These are phyloP conservation scores for Tarenaya hassleriana DNA, from an alignment of 345 rosid genomes.

Conservation along the genomic window DNA sequence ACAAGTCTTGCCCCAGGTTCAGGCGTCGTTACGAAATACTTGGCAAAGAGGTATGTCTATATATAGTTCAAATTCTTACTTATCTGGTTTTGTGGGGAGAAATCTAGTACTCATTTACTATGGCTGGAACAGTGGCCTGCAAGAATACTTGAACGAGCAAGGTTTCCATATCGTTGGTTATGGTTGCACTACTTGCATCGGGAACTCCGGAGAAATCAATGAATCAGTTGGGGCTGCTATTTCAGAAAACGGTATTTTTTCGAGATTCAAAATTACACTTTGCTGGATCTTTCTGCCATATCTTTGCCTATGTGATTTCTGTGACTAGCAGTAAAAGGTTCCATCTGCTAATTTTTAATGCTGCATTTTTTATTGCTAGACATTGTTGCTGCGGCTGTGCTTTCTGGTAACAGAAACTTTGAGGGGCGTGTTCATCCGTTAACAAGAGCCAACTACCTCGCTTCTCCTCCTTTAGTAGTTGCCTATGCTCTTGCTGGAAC, in stretches of 20 bases:
- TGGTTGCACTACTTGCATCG: slow-evolving; percentile 98
- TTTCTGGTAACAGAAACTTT: slow-evolving; percentile 94
- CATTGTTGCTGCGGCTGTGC: slow-evolving; percentile 88
- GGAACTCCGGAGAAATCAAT: slow-evolving; percentile 93
- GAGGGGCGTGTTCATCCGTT: slow-evolving; percentile 98
- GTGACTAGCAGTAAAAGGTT: not conserved
- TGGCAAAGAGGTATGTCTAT: slow-evolving; percentile 53
- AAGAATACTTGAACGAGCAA: slow-evolving; percentile 74
- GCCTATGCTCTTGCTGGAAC: slow-evolving; percentile 99
- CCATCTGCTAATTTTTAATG: not conserved
- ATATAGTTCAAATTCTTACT: not conserved
- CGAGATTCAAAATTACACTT: slow-evolving; percentile 7
- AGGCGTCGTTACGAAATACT: slow-evolving; percentile 90
- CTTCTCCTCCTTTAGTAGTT: slow-evolving; percentile 97
- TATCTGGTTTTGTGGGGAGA: slow-evolving; percentile 1
- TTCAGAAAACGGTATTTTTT: slow-evolving; percentile 69
- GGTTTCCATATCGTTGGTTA: slow-evolving; percentile 95
- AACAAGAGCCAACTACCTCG: slow-evolving; percentile 98
- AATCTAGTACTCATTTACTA: not conserved
- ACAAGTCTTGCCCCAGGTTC: slow-evolving; percentile 97
- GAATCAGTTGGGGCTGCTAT: slow-evolving; percentile 92
- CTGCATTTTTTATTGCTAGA: slow-evolving; percentile 39
- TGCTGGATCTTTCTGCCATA: not conserved
- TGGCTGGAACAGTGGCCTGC: slow-evolving; percentile 69
- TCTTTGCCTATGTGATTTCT: not conserved